Base-by-base conservation (phyloP, 768 basidiomycete genomes). In the Auricularia auricula-judae region DNA sequence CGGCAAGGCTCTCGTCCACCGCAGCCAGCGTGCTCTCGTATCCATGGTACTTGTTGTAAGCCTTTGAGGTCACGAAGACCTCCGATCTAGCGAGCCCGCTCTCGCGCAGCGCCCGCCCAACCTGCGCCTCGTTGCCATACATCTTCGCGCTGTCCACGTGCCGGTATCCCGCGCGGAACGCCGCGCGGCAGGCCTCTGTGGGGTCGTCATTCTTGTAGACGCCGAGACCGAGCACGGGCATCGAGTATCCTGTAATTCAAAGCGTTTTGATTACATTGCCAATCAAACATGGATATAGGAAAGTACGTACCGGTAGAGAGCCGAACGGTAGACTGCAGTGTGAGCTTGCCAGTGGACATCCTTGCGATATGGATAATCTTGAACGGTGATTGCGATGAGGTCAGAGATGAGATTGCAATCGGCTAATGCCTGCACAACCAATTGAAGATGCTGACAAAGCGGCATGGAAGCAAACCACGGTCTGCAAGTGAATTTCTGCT, bases 101-200 rank as follows among this genome's bases (percentile, higher is more conserved):
- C 63, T 84, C 64, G 23, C 65, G 62, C 5, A 72, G 43, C 47
- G 68, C 71, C 54, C 68, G 43, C 4, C 71, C 71, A 18, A 71
- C 71, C 58, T 67, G 63, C 14, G 53, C 62, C 64, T 72, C 71
- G 58, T 84, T 65, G 64, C 74, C 76, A 71, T 91, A 91, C 42
- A 78, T 76, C 67, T 86, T 86, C 1, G 90, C 90, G 0, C 86
- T 82, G 72, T 91, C 90, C 53, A 91, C 76, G 65, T 89, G 90
- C 85, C 81, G 77, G 71, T 89, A 90, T n/a, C 89, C 89, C 23
- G 77, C 80, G 66, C 78, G 77, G 69, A 91, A 75, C 1, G 89
- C 88, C 61, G 84, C 82, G 11, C 85, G 68, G 51, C 84, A 83
- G 21, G 86, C 83, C 0, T 80, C 69, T 36, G 74, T 78, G 61